Evolutionary conservation across 176 grass and related monocot genomes (phyloP).

Genomic region (Stipa capillata): DNA sequence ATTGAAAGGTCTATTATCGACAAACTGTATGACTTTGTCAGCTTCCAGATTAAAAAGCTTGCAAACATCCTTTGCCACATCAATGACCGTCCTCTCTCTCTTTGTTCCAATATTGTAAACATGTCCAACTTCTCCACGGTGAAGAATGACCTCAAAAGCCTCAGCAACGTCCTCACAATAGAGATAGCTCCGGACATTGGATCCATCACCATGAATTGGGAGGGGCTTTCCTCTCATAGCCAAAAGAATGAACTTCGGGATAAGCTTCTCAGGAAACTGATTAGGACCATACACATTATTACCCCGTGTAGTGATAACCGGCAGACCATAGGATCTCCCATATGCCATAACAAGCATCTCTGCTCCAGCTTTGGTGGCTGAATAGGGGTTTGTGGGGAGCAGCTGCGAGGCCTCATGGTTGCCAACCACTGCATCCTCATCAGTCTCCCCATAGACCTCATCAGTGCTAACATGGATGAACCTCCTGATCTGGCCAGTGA

Average conservation of each 20-base stretch:
- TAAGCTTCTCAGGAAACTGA: constrained; percentile 89
- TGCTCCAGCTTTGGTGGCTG: constrained; percentile 79
- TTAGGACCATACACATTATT: constrained; percentile 79
- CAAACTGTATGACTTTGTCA: constrained; percentile 69
- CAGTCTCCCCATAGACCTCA: constrained; percentile 86
- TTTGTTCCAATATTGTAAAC: constrained; percentile 85
- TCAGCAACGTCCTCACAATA: constrained; percentile 86
- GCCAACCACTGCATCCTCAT: constrained; percentile 71
- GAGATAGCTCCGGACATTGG: constrained; percentile 77
- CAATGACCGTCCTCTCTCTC: constrained; percentile 78
- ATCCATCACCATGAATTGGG: constrained; percentile 80
- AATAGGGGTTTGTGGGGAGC: constrained; percentile 81
- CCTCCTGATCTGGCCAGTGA: constrained; percentile 73
- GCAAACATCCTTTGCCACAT: constrained; percentile 85
- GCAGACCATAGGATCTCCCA: constrained; percentile 76
- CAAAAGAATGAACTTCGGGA: constrained; percentile 79
- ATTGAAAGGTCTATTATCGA: constrained; percentile 85
- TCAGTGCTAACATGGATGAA: constrained; percentile 93
- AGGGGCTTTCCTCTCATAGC: constrained; percentile 63
- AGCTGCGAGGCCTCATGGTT: constrained; percentile 86
- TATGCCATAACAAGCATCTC: constrained; percentile 97
- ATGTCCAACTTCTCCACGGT: constrained; percentile 74
- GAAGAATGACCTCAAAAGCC: constrained; percentile 84
- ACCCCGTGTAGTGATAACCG: constrained; percentile 72
- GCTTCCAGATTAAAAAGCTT: constrained; percentile 66